Percentiles rank a stretch among this genome's conserved stretches.
Evolutionary conservation across 1,284 basidiomycete genomes (phyloP).

Genomic region (Sphaerobolus stellatus): DNA sequence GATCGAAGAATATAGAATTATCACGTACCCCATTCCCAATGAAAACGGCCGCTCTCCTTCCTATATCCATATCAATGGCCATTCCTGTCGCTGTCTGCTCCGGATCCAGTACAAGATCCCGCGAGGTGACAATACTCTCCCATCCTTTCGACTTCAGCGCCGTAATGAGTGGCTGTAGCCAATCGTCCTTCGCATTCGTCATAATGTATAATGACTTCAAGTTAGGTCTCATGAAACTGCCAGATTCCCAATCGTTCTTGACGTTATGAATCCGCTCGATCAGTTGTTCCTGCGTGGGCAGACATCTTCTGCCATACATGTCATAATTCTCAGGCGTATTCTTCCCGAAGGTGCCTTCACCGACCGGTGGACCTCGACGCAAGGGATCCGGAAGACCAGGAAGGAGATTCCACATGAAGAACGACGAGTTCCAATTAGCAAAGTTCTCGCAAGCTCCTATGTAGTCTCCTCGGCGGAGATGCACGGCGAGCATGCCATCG

Average conservation of each 20-base stretch:
- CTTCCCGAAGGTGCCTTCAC: neutral
- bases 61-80: conserved; percentile 63
- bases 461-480: conserved; percentile 12
- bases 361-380: neutral
- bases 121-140: conserved; percentile 46
- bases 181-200: conserved; percentile 31
- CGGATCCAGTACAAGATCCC: conserved; percentile 44
- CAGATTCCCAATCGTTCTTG: neutral
- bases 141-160: conserved; percentile 39
- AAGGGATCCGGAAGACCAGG: neutral
- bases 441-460: neutral
- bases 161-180: conserved; percentile 29
- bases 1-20: no score
- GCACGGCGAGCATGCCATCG: conserved; percentile 34
- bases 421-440: neutral
- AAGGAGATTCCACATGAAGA: neutral
- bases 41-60: conserved; percentile 54
- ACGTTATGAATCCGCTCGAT: neutral
- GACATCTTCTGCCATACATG: neutral
- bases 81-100: conserved; percentile 54
- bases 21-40: conserved; percentile 62
- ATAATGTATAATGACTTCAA: conserved; percentile 30
- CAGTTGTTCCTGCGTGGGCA: neutral
- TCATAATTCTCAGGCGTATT: neutral
- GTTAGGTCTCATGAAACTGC: no score